These are phyloP conservation scores for Dactylonectria macrodidyma DNA, from an alignment of 2,329 filamentous ascomycete species.

Conservation along the genomic window DNA sequence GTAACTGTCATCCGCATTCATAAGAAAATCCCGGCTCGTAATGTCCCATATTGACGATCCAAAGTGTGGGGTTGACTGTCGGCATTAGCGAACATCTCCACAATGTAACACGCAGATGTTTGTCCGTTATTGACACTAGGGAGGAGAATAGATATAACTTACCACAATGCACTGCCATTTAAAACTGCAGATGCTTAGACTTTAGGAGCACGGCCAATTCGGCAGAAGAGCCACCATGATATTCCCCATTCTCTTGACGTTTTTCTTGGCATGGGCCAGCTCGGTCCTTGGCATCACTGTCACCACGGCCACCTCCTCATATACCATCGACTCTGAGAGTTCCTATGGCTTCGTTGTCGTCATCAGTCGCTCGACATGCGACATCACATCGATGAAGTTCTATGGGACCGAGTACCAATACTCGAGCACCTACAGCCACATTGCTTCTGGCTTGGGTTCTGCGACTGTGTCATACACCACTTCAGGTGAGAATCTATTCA, in stretches of 20 bases:
- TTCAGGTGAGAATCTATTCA: background rate
- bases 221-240: background rate
- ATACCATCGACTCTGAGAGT: constrained; percentile 10
- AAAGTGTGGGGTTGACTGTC: background rate
- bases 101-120: background rate
- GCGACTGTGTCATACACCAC: constrained; percentile 18
- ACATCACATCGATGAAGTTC: constrained; percentile 23
- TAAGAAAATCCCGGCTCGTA: background rate
- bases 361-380: constrained; percentile 15
- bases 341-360: constrained; percentile 11
- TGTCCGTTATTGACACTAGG: background rate
- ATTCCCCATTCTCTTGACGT: background rate
- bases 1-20: background rate
- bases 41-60: background rate
- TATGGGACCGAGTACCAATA: constrained; percentile 21
- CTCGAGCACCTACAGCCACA: constrained; percentile 23
- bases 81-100: background rate
- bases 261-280: constrained; percentile 11
- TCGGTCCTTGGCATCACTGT: constrained; percentile 18
- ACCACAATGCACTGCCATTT: background rate
- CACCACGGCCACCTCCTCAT: constrained; percentile 6
- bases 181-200: background rate
- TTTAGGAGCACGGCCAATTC: background rate
- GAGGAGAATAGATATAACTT: background rate
- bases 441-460: constrained; percentile 17